phyloP scores from a whole-genome alignment of 1,284 basidiomycete species.

The Leccinum griseonigrum region DNA sequence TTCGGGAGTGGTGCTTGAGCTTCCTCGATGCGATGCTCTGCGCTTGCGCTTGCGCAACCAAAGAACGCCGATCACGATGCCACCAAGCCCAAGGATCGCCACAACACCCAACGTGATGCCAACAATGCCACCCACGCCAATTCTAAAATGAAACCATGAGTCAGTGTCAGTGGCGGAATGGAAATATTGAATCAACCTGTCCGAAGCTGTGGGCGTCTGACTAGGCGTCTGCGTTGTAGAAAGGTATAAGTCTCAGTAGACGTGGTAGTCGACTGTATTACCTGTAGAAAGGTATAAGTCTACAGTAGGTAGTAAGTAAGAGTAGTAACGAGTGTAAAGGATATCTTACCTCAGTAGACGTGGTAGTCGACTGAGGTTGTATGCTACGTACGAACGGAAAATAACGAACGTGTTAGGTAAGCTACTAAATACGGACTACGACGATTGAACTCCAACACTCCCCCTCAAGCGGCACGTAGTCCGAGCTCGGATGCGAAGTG shows the following conservation, averaged over 20 bases:
- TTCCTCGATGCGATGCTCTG: background rate
- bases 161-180: background rate
- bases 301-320: too few species aligned
- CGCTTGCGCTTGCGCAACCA: slow-evolving; percentile 10
- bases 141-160: slow-evolving; percentile 14
- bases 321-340: too few species aligned
- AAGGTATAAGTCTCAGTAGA: too few species aligned
- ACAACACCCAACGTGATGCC: slow-evolving; percentile 21
- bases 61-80: slow-evolving; percentile 7
- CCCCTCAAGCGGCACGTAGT: background rate
- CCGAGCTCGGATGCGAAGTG: background rate
- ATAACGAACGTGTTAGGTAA: too few species aligned
- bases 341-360: too few species aligned
- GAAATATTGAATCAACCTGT: slow-evolving; percentile 9
- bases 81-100: background rate
- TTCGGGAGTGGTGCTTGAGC: background rate
- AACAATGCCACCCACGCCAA: slow-evolving; percentile 13
- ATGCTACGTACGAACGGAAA: too few species aligned
- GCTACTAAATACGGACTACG: too few species aligned
- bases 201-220: slow-evolving; percentile 4
- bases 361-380: too few species aligned
- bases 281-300: too few species aligned
- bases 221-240: slow-evolving; percentile 1
- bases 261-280: too few species aligned
- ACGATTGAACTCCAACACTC: background rate